These are phyloP conservation scores for Zelopaecilomyces penicillatus DNA, from an alignment of 2,329 filamentous ascomycete genomes.

Conservation along the genomic window DNA sequence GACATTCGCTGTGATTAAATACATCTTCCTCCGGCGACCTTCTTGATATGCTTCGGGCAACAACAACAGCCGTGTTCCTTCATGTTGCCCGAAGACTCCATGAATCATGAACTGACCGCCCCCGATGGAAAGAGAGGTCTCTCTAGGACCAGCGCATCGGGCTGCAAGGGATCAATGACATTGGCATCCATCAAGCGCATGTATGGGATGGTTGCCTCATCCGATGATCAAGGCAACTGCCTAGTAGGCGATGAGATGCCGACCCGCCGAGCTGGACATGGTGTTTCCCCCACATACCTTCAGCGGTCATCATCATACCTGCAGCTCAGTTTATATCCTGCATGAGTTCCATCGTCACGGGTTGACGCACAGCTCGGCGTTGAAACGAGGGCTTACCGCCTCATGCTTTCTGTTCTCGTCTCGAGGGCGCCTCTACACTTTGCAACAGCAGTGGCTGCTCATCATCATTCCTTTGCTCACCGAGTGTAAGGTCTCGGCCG, in stretches of 20 bases:
- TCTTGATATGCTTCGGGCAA: too few relatives aligned
- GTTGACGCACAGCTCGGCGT: conserved; percentile 2
- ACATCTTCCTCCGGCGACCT: too few relatives aligned
- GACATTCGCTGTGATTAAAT: too few relatives aligned
- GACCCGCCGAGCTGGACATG: conserved; percentile 8
- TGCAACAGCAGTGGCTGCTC: too few relatives aligned
- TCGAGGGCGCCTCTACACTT: not conserved
- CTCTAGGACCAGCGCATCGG: conserved; percentile 4
- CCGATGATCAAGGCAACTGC: conserved; percentile 7
- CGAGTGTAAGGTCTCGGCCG: not conserved
- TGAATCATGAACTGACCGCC: conserved; percentile 6
- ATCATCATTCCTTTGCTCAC: not conserved
- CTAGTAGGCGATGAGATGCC: conserved; percentile 7
- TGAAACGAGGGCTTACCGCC: conserved; percentile 9
- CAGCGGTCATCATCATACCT: not conserved
- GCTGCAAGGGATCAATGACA: conserved; percentile 6
- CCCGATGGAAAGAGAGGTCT: not conserved
- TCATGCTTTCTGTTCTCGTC: not conserved
- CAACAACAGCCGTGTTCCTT: too few relatives aligned
- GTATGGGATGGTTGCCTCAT: conserved; percentile 7
- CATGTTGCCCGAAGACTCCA: not conserved
- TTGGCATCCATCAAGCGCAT: conserved; percentile 1
- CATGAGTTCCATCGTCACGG: conserved; percentile 5
- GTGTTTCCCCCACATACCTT: conserved; percentile 1
- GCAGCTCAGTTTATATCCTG: not conserved